phyloP scores from a whole-genome alignment of 768 basidiomycete genomes.

The Psilocybe tampanensis region DNA sequence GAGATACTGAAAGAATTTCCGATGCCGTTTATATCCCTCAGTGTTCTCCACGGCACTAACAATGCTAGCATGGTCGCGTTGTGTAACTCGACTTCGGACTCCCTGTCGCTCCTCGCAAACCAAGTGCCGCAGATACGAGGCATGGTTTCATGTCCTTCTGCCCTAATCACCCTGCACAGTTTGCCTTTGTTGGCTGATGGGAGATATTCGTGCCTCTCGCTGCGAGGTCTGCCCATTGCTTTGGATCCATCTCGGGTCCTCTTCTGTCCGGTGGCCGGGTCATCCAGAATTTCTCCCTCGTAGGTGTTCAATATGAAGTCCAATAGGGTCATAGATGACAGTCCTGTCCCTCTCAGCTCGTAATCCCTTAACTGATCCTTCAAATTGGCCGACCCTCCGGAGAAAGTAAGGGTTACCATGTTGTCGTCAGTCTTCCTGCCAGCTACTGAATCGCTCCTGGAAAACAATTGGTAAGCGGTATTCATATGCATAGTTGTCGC shows the following conservation, averaged over 20 bases:
- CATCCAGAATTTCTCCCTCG: background rate
- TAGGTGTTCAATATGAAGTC: constrained; percentile 14
- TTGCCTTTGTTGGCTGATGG: background rate
- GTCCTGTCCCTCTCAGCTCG: constrained; percentile 14
- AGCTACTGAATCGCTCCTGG: too few relatives aligned
- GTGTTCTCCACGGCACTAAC: background rate
- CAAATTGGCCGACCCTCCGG: too few relatives aligned
- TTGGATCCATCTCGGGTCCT: background rate
- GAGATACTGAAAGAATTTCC: background rate
- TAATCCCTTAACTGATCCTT: constrained; percentile 14
- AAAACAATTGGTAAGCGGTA: too few relatives aligned
- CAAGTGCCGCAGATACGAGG: background rate
- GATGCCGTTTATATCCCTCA: background rate
- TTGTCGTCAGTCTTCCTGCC: too few relatives aligned
- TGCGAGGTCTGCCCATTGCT: background rate
- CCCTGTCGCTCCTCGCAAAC: background rate
- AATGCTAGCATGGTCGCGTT: background rate
- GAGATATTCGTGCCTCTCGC: background rate
- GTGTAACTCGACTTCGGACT: background rate
- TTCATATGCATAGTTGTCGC: too few relatives aligned
- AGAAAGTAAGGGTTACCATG: too few relatives aligned
- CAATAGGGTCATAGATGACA: constrained; percentile 2
- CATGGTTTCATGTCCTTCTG: background rate
- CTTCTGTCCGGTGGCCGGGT: background rate
- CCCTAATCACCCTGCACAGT: background rate